A percentile compares a stretch with the other conserved stretches of the same genome.
These are phyloP conservation scores for Grigorovia yakushimaensis DNA, from an alignment of 805 yeast genomes.

Conservation along the genomic window DNA sequence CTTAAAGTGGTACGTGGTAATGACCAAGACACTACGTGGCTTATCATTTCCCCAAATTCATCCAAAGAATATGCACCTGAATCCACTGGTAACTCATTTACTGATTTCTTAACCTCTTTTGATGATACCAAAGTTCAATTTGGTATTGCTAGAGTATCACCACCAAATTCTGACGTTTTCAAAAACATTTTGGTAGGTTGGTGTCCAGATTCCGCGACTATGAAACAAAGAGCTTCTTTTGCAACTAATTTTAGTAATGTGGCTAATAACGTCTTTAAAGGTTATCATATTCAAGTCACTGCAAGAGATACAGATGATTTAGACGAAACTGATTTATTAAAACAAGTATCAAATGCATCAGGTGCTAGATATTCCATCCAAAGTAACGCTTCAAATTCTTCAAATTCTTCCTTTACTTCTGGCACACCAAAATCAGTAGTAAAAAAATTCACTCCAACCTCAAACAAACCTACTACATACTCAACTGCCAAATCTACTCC, in stretches of 20 bases:
- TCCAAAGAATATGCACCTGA: slow-evolving; percentile 35
- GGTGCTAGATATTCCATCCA: slow-evolving; percentile 89
- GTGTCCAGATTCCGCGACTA: slow-evolving; percentile 95
- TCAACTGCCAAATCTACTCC: not conserved
- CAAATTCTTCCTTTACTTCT: slow-evolving; percentile 27
- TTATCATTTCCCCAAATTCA: slow-evolving; percentile 67
- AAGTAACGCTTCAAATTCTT: slow-evolving; percentile 31
- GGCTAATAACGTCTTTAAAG: slow-evolving; percentile 50
- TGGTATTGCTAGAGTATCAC: slow-evolving; percentile 79
- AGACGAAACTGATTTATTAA: slow-evolving; percentile 63
- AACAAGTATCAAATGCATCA: slow-evolving; percentile 78
- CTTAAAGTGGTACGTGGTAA: slow-evolving; percentile 65
- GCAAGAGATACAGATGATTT: slow-evolving; percentile 93
- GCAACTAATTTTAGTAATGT: slow-evolving; percentile 72
- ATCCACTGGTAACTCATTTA: slow-evolving; percentile 51
- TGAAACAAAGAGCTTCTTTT: slow-evolving; percentile 61
- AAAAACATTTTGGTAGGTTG: slow-evolving; percentile 84
- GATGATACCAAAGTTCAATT: slow-evolving; percentile 83
- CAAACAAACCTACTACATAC: not conserved
- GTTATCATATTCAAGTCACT: slow-evolving; percentile 92
- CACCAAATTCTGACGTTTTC: slow-evolving; percentile 83
- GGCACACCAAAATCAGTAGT: slow-evolving; percentile 22
- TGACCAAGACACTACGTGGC: slow-evolving; percentile 61
- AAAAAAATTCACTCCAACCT: slow-evolving; percentile 12
- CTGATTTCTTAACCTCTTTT: slow-evolving; percentile 71